A percentile compares a stretch with the other conserved stretches of the same genome.
These are phyloP conservation scores for Acacia confusa DNA, from an alignment of 306 rosid genomes.

Conservation along the genomic window DNA sequence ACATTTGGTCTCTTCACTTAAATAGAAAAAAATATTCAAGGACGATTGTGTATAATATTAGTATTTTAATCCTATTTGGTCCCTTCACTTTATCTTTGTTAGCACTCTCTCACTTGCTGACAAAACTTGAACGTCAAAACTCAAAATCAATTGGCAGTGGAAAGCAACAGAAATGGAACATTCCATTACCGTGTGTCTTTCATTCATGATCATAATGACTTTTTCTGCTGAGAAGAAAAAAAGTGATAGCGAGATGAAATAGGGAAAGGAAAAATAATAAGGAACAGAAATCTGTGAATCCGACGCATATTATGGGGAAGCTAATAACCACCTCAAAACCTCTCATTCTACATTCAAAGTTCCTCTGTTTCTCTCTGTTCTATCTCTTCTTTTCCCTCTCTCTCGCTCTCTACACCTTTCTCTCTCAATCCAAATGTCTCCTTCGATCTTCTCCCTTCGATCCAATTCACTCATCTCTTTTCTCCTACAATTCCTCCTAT, in stretches of 20 bases:
- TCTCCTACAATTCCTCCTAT: constrained; percentile 84
- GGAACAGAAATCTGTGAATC: neutral
- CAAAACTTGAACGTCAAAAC: neutral
- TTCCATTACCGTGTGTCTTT: neutral
- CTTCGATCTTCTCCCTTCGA: constrained; percentile 80
- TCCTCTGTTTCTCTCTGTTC: constrained; percentile 84
- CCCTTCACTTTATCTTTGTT: neutral
- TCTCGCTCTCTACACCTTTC: constrained; percentile 64
- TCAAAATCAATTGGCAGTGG: neutral
- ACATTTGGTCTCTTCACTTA: too few relatives aligned
- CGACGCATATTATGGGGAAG: constrained; percentile 53
- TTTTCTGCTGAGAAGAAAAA: neutral
- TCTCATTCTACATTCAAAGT: constrained; percentile 72
- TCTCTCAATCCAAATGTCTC: constrained; percentile 77
- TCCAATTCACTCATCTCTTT: constrained; percentile 60
- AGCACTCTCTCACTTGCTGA: neutral
- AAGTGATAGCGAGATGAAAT: neutral
- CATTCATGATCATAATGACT: neutral
- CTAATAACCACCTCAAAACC: constrained; percentile 53
- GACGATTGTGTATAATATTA: neutral
- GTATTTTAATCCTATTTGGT: neutral
- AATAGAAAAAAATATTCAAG: neutral
- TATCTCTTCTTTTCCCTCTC: constrained; percentile 76
- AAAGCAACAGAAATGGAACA: neutral
- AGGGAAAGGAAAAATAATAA: neutral